These are phyloP conservation scores for Cladosporium sp. DNA, from an alignment of 2,329 filamentous ascomycete species.

Conservation along the genomic window DNA sequence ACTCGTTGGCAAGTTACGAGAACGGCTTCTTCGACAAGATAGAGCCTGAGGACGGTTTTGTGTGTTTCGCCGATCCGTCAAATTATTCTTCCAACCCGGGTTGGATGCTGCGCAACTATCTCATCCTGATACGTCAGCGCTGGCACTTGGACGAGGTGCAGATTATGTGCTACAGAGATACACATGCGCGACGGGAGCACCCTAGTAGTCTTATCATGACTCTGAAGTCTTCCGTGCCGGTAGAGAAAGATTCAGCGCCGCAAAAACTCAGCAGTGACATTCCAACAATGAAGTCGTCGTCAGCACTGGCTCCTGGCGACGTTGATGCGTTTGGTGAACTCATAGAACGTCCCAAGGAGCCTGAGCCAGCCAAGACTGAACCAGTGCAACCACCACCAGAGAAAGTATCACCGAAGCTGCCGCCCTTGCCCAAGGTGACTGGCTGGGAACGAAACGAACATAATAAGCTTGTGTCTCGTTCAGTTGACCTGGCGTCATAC, in stretches of 20 bases:
- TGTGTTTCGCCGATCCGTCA: conserved; percentile 89
- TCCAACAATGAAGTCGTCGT: conserved; percentile 29
- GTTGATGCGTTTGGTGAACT: conserved; percentile 36
- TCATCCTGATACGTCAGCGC: conserved; percentile 79
- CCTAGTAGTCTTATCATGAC: conserved; percentile 78
- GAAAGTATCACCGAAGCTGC: conserved; percentile 46
- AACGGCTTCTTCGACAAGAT: conserved; percentile 79
- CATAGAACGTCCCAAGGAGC: conserved; percentile 26
- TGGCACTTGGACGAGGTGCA: conserved; percentile 77
- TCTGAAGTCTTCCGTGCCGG: conserved; percentile 57
- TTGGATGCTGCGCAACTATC: conserved; percentile 88
- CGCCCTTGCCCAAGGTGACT: conserved; percentile 71
- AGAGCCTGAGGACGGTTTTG: conserved; percentile 71
- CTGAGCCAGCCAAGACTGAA: conserved; percentile 18
- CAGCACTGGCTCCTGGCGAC: conserved; percentile 32
- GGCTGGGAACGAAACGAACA: conserved; percentile 88
- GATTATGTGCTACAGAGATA: conserved; percentile 87
- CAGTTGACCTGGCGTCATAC: conserved; percentile 83
- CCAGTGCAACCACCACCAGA: conserved; percentile 35
- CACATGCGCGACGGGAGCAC: conserved; percentile 73
- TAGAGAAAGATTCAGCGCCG: conserved; percentile 27
- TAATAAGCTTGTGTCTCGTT: conserved; percentile 74
- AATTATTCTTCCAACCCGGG: conserved; percentile 85
- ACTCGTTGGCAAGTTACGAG: conserved; percentile 75
- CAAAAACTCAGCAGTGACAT: conserved; percentile 28